Evolutionary conservation across 2,329 filamentous ascomycete genomes (phyloP), one percentile per base, ranked within the genome.

Genomic region (Colletotrichum zoysiae): DNA sequence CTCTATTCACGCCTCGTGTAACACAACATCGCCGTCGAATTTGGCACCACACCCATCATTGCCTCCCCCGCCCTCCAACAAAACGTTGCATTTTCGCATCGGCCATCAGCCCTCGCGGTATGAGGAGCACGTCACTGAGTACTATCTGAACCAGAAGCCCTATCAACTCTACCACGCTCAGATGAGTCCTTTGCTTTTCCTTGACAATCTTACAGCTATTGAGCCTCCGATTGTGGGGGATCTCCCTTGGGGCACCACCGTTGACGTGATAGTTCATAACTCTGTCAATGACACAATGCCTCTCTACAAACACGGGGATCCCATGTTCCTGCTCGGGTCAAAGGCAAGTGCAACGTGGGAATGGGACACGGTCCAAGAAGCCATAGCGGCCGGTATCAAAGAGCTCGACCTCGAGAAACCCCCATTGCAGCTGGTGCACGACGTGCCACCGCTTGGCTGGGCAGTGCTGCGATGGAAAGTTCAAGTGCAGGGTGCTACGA

Each of bases 231-330:
- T 69, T 0, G 67, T 65, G 2, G 53, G 51, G 0, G 53, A 35
- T 5, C 14, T 69, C 8, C 67, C 67, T 9, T 65, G 67, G 67
- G 89, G 89, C 20, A 69, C 69, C 2, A 82, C 83, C 2, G 75
- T 81, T 1, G 83, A 69, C 1, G 67, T 69, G 6, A 59, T 69
- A 6, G 53, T 69, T 1, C 67, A 69, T 1, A 69, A 69, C 26
- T 46, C 67, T 26, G 46, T 69, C 5, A 35, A 69, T 46, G 67
- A 69, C 2, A 26, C 38, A 23, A 69, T 69, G 67, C 67, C 67
- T 7, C 53, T 91, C 62, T 90, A 91, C 83, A 91, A 91, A 80
- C 90, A 91, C 78, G 85, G 86, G 48, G 88, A 86, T 74, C 89
- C 89, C 76, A 88, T 87, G 79, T 91, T 84, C 74, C 79, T 86